Conservation (phyloP, 2,329 filamentous ascomycete genomes). For the Leptosphaerulina australis region DNA sequence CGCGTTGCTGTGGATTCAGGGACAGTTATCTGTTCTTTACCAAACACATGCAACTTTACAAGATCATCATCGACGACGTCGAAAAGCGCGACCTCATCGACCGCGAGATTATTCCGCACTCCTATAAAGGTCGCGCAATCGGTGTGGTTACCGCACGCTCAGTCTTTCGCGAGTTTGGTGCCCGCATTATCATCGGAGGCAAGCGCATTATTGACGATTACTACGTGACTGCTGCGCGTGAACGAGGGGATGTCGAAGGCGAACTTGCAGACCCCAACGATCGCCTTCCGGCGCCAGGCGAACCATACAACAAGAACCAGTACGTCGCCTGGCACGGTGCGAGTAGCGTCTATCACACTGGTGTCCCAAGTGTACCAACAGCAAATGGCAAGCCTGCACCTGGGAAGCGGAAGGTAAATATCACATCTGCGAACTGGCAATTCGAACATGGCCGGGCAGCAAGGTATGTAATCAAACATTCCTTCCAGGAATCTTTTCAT, state of each 20-base stretch:
- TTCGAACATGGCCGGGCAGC: conserved; percentile 90
- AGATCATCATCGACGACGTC: conserved; percentile 97
- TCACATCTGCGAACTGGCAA: conserved; percentile 97
- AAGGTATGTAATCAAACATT: conserved; percentile 65
- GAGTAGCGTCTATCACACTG: conserved; percentile 91
- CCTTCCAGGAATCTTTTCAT: neutral
- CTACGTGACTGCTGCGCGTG: conserved; percentile 74
- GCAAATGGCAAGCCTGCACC: conserved; percentile 75
- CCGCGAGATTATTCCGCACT: conserved; percentile 92
- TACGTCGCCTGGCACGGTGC: conserved; percentile 99
- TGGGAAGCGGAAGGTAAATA: conserved; percentile 80
- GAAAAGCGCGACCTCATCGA: conserved; percentile 97
- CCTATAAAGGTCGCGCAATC: conserved; percentile 97
- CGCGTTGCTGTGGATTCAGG: conserved; percentile 93
- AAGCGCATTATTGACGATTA: conserved; percentile 89
- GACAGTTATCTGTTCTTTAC: conserved; percentile 99
- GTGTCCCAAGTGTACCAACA: conserved; percentile 75
- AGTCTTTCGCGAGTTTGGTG: conserved; percentile 95
- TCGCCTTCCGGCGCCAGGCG: conserved; percentile 71
- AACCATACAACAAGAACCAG: conserved; percentile 98
- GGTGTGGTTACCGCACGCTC: conserved; percentile 95
- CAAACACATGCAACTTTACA: conserved; percentile 94
- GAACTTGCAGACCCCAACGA: conserved; percentile 92
- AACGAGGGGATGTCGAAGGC: conserved; percentile 81
- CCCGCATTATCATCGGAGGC: conserved; percentile 90